phyloP scores from a whole-genome alignment of 2,329 filamentous ascomycete species.

The Amylocarpus encephaloides region DNA sequence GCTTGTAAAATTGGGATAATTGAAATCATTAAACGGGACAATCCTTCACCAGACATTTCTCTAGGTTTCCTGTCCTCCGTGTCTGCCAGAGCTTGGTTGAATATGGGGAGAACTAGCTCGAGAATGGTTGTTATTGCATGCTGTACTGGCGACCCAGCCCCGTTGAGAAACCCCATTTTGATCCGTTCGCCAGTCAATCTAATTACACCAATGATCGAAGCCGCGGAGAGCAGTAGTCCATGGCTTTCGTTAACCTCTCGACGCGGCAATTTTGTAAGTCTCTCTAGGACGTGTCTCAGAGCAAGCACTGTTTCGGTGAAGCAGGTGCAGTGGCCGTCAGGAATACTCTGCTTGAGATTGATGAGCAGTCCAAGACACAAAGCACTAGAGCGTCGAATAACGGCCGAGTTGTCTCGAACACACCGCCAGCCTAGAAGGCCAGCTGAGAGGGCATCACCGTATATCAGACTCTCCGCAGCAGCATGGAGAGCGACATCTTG shows the following conservation, averaged over 20 bases:
- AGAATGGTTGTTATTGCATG: too few species aligned
- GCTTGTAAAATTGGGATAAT: slow-evolving; percentile 36
- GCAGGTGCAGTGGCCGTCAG: too few species aligned
- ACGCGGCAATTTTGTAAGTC: not conserved
- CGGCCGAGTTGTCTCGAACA: slow-evolving; percentile 69
- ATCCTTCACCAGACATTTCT: slow-evolving; percentile 58
- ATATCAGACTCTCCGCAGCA: slow-evolving; percentile 54
- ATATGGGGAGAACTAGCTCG: not conserved
- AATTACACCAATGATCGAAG: slow-evolving; percentile 41
- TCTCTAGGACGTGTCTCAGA: not conserved
- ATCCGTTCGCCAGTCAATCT: not conserved
- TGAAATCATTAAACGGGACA: slow-evolving; percentile 51
- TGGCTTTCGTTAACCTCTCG: slow-evolving; percentile 65
- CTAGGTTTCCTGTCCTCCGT: slow-evolving; percentile 31
- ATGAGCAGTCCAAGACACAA: slow-evolving; percentile 58
- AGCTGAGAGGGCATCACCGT: slow-evolving; percentile 64
- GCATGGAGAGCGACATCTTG: slow-evolving; percentile 67
- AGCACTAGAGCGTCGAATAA: slow-evolving; percentile 67
- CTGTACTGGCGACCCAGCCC: too few species aligned
- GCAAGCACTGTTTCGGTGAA: not conserved
- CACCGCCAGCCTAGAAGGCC: slow-evolving; percentile 80
- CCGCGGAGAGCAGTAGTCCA: slow-evolving; percentile 57
- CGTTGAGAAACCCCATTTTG: too few species aligned
- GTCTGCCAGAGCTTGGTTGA: not conserved
- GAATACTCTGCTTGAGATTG: slow-evolving; percentile 15